Evolutionary conservation across 805 yeast species (phyloP), one percentile per base, ranked within the genome.

Genomic region (Wickerhamomyces tratensis): DNA sequence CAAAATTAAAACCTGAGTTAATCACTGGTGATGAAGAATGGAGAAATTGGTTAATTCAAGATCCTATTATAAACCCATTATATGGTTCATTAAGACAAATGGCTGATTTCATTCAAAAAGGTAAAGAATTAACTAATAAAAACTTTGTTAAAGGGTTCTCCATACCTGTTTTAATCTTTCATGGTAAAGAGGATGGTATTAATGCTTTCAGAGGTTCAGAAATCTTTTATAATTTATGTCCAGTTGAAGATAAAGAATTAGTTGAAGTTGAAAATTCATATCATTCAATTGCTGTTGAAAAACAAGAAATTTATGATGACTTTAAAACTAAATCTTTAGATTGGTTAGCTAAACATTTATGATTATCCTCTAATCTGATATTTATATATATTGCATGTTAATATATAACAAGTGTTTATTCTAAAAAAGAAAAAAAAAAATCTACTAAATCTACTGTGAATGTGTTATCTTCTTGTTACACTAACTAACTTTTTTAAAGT

Each of bases 171-270:
- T 57, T 79, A 34, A 58, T 81, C 11, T 51, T 73, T 38, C 87
- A 81, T 55, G 86, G 87, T 25, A 63, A 66, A n/a, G 58, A 55
- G 25, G 89, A 82, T 56, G 57, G 67, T 20, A 68, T 84, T 50
- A 84, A 82, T 56, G 76, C 65, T 41, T 47, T 49, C 8, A 48
- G 44, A 12, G 54, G 49, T 1, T 50, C 59, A 2, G 39, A 41
- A 36, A 41, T 20, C 43, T 15, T 51, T 51, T 42, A 35, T 43
- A 14, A 38, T 48, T 5, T 31, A 46, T 33, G 43, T 49, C 5
- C 49, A 4, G 37, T 48, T 25, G 25, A 42, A 26, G 58, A 53
- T 36, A 53, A 54, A 37, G 44, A 43, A 36, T 20, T 58, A 1
- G 37, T 46, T 0, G 36, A 43, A n/a, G 43, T 57, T 27, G 50